Evolutionary conservation across 2,329 filamentous ascomycete genomes (phyloP).

Genomic region (Coniochaeta sp.): DNA sequence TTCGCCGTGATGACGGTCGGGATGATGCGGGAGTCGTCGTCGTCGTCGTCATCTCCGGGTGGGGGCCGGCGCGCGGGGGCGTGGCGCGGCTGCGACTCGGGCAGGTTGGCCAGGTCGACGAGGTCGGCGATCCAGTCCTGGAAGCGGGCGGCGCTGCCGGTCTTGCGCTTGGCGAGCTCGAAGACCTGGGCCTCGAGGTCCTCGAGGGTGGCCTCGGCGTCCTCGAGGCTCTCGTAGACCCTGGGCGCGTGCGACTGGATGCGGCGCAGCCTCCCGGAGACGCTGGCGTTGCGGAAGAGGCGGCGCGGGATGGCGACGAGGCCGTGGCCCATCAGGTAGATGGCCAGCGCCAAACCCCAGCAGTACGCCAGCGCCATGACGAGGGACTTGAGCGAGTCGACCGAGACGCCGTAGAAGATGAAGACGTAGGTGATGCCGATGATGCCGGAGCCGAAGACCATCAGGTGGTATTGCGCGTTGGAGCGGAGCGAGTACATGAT

Average conservation of each 20-base stretch:
- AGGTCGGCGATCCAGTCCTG: conserved; percentile 96
- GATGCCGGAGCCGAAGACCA: conserved; percentile 63
- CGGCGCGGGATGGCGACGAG: conserved; percentile 82
- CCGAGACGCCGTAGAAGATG: conserved; percentile 65
- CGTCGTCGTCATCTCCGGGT: too few species aligned
- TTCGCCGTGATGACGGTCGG: conserved; percentile 87
- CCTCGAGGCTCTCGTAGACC: conserved; percentile 80
- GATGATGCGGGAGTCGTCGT: conserved; percentile 27
- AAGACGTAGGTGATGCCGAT: conserved; percentile 79
- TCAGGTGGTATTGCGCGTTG: conserved; percentile 84
- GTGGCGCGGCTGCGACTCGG: conserved; percentile 49
- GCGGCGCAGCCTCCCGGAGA: conserved; percentile 64
- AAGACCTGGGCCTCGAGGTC: conserved; percentile 74
- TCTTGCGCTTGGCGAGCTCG: conserved; percentile 75
- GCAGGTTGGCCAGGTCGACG: conserved; percentile 64
- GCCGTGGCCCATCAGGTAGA: conserved; percentile 97
- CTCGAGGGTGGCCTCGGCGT: conserved; percentile 72
- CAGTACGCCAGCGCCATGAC: conserved; percentile 93
- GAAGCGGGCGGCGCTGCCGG: conserved; percentile 66
- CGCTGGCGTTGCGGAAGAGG: conserved; percentile 71
- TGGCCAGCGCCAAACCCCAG: conserved; percentile 84
- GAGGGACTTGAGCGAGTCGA: conserved; percentile 69
- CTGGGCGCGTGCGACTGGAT: conserved; percentile 74
- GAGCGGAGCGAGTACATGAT: conserved; percentile 77
- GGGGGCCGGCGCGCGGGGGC: conserved; percentile 12